Conservation (phyloP, 352 stramenopile species). For the Phytopythium aichiense region DNA sequence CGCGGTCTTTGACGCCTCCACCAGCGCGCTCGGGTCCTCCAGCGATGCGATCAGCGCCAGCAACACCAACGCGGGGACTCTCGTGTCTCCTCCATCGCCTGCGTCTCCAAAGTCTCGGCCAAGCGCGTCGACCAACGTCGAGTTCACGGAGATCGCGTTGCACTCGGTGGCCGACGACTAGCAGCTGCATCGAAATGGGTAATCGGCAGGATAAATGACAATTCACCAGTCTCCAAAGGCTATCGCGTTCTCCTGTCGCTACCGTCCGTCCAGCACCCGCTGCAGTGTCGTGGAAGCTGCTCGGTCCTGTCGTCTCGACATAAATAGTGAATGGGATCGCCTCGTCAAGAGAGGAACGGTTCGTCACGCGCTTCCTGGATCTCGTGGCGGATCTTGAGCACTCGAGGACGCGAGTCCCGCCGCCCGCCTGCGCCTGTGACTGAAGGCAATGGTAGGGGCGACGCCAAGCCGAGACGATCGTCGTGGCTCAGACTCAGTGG, state of each 20-base stretch:
- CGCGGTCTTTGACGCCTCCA: conserved; percentile 19
- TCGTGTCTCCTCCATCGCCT: conserved; percentile 4
- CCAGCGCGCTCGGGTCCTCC: background rate
- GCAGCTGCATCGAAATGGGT: background rate
- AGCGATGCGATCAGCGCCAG: background rate
- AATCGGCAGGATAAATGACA: conserved; percentile 1
- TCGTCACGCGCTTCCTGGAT: conserved; percentile 73
- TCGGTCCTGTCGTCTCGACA: background rate
- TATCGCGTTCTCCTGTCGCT: background rate
- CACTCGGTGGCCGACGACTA: conserved; percentile 37
- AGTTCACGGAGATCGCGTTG: conserved; percentile 68
- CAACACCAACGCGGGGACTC: background rate
- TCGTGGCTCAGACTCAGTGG: background rate
- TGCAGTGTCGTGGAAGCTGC: background rate
- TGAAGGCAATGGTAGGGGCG: conserved; percentile 6
- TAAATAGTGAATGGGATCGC: background rate
- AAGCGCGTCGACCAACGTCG: conserved; percentile 26
- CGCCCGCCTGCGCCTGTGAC: conserved; percentile 1
- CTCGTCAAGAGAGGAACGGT: conserved; percentile 54
- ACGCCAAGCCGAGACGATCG: background rate
- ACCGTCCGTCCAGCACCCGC: background rate
- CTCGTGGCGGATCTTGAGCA: conserved; percentile 64
- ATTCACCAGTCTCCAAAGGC: background rate
- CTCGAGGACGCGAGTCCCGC: conserved; percentile 20
- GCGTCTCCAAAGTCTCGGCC: conserved; percentile 5